These are phyloP conservation scores for Brettanomyces sp. DNA, from an alignment of 805 yeast species.

Conservation along the genomic window DNA sequence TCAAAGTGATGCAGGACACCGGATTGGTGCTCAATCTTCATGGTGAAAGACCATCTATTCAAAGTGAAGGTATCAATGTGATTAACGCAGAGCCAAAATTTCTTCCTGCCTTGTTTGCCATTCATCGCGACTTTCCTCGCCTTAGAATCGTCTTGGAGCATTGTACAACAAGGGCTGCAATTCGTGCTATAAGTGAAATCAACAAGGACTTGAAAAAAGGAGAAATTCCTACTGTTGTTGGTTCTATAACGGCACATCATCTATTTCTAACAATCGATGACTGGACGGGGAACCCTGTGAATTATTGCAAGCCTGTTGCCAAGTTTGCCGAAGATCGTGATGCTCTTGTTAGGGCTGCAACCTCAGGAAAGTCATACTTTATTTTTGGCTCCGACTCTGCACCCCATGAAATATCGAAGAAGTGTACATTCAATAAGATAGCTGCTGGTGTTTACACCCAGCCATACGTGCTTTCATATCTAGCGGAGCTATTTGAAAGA, in stretches of 20 bases:
- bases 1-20: slow-evolving; percentile 77
- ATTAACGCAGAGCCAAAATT: slow-evolving; percentile 91
- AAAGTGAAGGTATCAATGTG: slow-evolving; percentile 62
- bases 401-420: slow-evolving; percentile 82
- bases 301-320: slow-evolving; percentile 97
- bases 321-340: slow-evolving; percentile 78
- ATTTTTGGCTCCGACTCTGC: slow-evolving; percentile 98
- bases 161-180: slow-evolving; percentile 86
- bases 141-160: slow-evolving; percentile 86
- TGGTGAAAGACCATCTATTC: slow-evolving; percentile 82
- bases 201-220: slow-evolving; percentile 32
- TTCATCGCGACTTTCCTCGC: slow-evolving; percentile 77
- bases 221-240: slow-evolving; percentile 57
- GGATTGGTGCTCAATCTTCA: slow-evolving; percentile 78
- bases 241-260: slow-evolving; percentile 95
- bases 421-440: slow-evolving; percentile 70
- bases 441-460: slow-evolving; percentile 99
- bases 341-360: slow-evolving; percentile 80
- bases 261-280: slow-evolving; percentile 78
- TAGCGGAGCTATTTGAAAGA: slow-evolving; percentile 78
- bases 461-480: slow-evolving; percentile 66
- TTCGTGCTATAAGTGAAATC: slow-evolving; percentile 63
- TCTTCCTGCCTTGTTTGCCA: slow-evolving; percentile 74
- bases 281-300: slow-evolving; percentile 95
- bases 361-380: slow-evolving; percentile 84